phyloP scores from a whole-genome alignment of 106 monocot genomes.

The Platanthera guangdongensis region DNA sequence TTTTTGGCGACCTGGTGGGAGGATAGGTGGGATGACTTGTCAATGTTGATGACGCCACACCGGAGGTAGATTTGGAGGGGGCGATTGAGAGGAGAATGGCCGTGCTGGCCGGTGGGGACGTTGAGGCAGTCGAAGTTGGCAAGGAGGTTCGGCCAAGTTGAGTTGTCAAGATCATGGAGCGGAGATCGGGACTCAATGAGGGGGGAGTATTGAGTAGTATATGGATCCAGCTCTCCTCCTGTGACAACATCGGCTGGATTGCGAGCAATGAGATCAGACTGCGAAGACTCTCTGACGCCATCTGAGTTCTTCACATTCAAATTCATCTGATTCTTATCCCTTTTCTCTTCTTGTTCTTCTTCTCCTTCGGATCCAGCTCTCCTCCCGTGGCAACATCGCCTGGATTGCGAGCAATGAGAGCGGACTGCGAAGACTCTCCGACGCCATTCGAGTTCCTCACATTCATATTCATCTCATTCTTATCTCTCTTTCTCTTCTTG shows the following conservation, averaged over 20 bases:
- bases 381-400: too few relatives aligned
- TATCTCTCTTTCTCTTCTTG: too few relatives aligned
- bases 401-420: too few relatives aligned
- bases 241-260: background rate
- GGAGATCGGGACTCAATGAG: slow-evolving; percentile 66
- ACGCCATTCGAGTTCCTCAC: too few relatives aligned
- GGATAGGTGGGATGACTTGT: slow-evolving; percentile 87
- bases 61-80: slow-evolving; percentile 63
- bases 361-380: too few relatives aligned
- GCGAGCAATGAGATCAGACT: background rate
- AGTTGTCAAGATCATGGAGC: slow-evolving; percentile 56
- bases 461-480: too few relatives aligned
- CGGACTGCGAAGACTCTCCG: too few relatives aligned
- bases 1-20: slow-evolving; percentile 93
- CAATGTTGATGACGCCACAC: slow-evolving; percentile 88
- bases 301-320: slow-evolving; percentile 1
- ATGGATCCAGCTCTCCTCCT: slow-evolving; percentile 5
- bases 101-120: slow-evolving; percentile 94
- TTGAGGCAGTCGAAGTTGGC: slow-evolving; percentile 87
- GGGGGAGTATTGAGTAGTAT: slow-evolving; percentile 20
- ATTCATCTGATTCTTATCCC: slow-evolving; percentile 39
- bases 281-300: background rate
- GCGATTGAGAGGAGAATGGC: slow-evolving; percentile 76
- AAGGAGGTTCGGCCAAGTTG: slow-evolving; percentile 77
- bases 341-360: slow-evolving; percentile 7